Base-by-base conservation (phyloP, 2,329 filamentous ascomycete genomes). In the Diplodia scrobiculata region DNA sequence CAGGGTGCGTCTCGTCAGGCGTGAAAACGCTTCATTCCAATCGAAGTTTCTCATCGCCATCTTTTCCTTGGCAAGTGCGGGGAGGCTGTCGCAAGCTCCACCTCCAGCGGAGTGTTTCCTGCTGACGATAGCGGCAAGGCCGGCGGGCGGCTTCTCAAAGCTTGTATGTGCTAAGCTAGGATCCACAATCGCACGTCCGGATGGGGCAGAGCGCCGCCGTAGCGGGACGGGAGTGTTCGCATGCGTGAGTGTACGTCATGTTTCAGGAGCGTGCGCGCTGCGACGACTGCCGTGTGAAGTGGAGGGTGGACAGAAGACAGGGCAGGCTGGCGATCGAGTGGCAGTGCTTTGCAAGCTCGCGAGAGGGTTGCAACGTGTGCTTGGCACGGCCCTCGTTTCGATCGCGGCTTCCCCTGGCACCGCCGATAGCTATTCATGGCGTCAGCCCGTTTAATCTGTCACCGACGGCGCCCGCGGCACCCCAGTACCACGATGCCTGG, bases 381-480 rank as follows among this genome's bases (percentile, higher is more conserved):
- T 36, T 32, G 58, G 58, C 58, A 62, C 58, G 41, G 58, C 17
- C 48, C 58, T 27, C 25, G 58, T 25, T 36, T 36, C 58, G 58
- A 50, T 50, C 58, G 58, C 58, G 25, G 58, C 58, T 50, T 62
- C 58, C 58, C 58, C 58, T 62, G 45, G 58, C 5, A 9, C 58
- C 38, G 41, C 38, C 45, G 58, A 62, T 62, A 38, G 58, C 45
- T 62, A 62, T 50, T 62, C 58, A 50, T 62, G 58, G 41, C 58
- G 58, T 50, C 58, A 50, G 41, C 45, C 58, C 45, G 58, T 50
- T 50, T 50, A 62, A 62, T 62, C 58, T 38, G 58, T 47, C 45
- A 50, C 58, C 29, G 48, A 62, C 58, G 41, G 48, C 55, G 58
- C 41, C 29, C 36, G 19, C 29, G 52, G 34, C 29, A 53, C 27